Evolutionary conservation across 306 rosid species (phyloP), one percentile per base, ranked within the genome.

Genomic region (Pyrus bretschneideri): DNA sequence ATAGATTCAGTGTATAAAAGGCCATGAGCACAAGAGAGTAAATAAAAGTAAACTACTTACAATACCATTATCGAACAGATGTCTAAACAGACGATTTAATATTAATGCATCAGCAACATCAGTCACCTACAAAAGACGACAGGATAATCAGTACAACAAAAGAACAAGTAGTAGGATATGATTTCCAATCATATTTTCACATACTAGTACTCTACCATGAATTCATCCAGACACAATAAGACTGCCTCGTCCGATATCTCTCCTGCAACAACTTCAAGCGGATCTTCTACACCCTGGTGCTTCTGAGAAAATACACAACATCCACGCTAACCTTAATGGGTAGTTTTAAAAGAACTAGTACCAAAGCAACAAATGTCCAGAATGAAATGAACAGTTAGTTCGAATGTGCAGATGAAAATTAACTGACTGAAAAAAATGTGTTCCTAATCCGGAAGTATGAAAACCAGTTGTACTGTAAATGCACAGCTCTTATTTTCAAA

Each of bases 61-160:
- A 81, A 85, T 71, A 70, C 98, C 98, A 77, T 89, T 89, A 81
- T 77, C 78, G 83, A 92, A 95, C 67, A 95, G 82, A 80, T 95
- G 96, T 81, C 74, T 69, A 83, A 92, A 95, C 14, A 95, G 76
- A 79, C 99, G 97, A 70, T 95, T 88, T 68, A 95, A 88, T 49
- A 95, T 73, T 92, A 95, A 87, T 22, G 99, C 99, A 89, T 95
- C 97, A 61, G 99, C 99, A 63, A 95, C 99, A 80, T 95, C 99
- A 21, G 90, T 95, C 85, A 95, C 99, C 99, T 95, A 65, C 11
- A 54, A 44, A 59, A 78, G 69, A 78, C 19, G 71, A 72, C 73
- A 76, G 69, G 59, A 35, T 71, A 63, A 58, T 76, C 71, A 78
- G 55, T 77, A 68, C 69, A 42, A 68, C 61, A 72, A 55, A 80